Base-by-base conservation (phyloP, 2,329 filamentous ascomycete species). In the Pyrenophora tritici-repentis region DNA sequence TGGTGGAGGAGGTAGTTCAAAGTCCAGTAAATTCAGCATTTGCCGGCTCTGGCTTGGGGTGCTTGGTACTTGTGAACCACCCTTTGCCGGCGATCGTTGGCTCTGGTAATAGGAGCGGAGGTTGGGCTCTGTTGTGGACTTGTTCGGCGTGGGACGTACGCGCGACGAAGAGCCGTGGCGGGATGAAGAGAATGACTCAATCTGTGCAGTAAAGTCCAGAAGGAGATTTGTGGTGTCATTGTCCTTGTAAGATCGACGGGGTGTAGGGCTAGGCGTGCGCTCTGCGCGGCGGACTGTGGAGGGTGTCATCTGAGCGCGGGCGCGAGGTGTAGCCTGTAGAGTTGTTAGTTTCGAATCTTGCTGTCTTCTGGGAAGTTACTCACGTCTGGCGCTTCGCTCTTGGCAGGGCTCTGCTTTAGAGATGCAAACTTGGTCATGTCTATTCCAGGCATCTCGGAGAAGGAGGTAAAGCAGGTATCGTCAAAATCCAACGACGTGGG, bases 1-100 rank as follows among this genome's bases (percentile, higher is more conserved):
- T 2, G 93, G 91, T 61, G 91, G 86, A 0, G 93, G 91, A n/a
- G 92, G 91, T 8, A 97, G 88, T 65, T 97, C 94, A 69, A 95
- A 94, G 73, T 96, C 91, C 39, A 95, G 83, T 3, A 73, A 56
- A 35, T 73, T 71, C 40, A 73, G 40, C 37, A 72, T 56, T 6
- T 71, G 66, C 6, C 69, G 66, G 34, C 62, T 68, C 22, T 69
- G 67, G 33, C 58, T 58, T 38, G 69, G 70, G 18, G 67, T 71
- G n/a, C 60, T 50, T n/a, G 67, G 63, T 10, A 68, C 59, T 37
- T 60, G 48, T 9, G 61, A 51, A 29, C 58, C 58, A 36, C 61
- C 64, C 38, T 71, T 72, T 7, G 63, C 66, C 18, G 67, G 70
- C 10, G 66, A 72, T 8, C 67, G 62, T 48, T 70, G 70, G 47